phyloP scores from a whole-genome alignment of 2,329 filamentous ascomycete species.

The Nannizziopsis arthrosporioides region DNA sequence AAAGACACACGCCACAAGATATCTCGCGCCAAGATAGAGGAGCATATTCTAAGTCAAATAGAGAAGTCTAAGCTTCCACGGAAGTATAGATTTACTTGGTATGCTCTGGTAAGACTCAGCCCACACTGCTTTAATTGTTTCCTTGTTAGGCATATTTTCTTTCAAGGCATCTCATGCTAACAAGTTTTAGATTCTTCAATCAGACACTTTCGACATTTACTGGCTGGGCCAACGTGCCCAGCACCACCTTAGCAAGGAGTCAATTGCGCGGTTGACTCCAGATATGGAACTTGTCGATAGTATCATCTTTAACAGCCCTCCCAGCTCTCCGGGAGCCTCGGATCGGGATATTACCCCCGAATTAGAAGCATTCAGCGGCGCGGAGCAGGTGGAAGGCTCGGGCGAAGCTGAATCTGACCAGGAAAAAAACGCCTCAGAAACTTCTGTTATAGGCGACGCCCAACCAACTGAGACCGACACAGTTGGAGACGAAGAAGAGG shows the following conservation, averaged over 20 bases:
- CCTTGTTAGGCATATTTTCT: not conserved
- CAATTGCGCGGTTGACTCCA: slow-evolving; percentile 15
- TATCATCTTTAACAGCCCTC: slow-evolving; percentile 3
- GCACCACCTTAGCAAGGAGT: slow-evolving; percentile 12
- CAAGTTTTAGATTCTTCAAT: slow-evolving; percentile 18
- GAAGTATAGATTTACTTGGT: slow-evolving; percentile 18
- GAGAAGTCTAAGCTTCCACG: slow-evolving; percentile 18
- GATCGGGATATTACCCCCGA: slow-evolving; percentile 2
- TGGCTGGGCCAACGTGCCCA: slow-evolving; percentile 17
- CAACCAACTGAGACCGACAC: not conserved
- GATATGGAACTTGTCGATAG: slow-evolving; percentile 12
- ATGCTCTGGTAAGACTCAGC: slow-evolving; percentile 17
- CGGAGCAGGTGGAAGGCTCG: not conserved
- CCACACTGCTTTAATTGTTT: too few relatives aligned
- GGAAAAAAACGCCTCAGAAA: slow-evolving; percentile 1
- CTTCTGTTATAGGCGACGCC: not conserved
- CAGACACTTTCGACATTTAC: slow-evolving; percentile 19
- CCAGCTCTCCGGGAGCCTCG: slow-evolving; percentile 5
- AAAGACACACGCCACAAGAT: slow-evolving; percentile 14
- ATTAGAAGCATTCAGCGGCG: not conserved
- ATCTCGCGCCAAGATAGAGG: slow-evolving; percentile 18
- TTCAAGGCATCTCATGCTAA: not conserved
- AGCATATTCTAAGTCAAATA: slow-evolving; percentile 17
- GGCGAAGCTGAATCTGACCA: not conserved
- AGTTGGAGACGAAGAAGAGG: too few relatives aligned